Evolutionary conservation across 2,329 filamentous ascomycete species (phyloP).

Genomic region (Allantophomopsis lycopodina): DNA sequence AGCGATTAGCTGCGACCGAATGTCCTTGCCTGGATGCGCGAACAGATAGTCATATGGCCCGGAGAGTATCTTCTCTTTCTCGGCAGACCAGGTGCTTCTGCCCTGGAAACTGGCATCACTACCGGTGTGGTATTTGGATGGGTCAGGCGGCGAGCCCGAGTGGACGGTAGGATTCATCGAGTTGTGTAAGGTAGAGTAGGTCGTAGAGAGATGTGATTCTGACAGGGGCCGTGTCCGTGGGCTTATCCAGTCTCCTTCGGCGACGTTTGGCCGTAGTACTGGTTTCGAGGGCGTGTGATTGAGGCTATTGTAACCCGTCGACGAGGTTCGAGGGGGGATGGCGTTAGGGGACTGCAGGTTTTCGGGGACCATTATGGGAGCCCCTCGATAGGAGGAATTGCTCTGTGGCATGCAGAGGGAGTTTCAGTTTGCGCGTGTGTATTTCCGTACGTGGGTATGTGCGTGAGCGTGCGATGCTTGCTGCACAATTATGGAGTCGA

Average conservation of each 20-base stretch:
- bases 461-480: not conserved
- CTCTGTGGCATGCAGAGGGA: not conserved
- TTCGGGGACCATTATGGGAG: slow-evolving; percentile 5
- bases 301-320: slow-evolving; percentile 32
- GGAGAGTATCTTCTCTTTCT: slow-evolving; percentile 66
- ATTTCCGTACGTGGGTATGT: not conserved
- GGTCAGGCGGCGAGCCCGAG: slow-evolving; percentile 8
- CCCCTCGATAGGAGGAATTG: not conserved
- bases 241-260: slow-evolving; percentile 48
- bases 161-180: slow-evolving; percentile 12
- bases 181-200: not conserved
- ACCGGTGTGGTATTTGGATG: slow-evolving; percentile 12
- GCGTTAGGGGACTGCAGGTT: slow-evolving; percentile 38
- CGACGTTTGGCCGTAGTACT: slow-evolving; percentile 34
- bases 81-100: slow-evolving; percentile 41
- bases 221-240: slow-evolving; percentile 17
- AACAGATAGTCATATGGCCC: slow-evolving; percentile 74
- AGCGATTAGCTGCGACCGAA: slow-evolving; percentile 64
- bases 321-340: slow-evolving; percentile 64
- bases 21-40: slow-evolving; percentile 71
- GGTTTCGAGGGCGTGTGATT: slow-evolving; percentile 12
- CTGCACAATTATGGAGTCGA: not conserved
- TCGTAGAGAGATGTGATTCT: not conserved
- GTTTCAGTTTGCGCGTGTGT: not conserved
- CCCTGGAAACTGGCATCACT: slow-evolving; percentile 18